phyloP scores from a whole-genome alignment of 2,329 filamentous ascomycete species.

The Sporothrix mexicana region DNA sequence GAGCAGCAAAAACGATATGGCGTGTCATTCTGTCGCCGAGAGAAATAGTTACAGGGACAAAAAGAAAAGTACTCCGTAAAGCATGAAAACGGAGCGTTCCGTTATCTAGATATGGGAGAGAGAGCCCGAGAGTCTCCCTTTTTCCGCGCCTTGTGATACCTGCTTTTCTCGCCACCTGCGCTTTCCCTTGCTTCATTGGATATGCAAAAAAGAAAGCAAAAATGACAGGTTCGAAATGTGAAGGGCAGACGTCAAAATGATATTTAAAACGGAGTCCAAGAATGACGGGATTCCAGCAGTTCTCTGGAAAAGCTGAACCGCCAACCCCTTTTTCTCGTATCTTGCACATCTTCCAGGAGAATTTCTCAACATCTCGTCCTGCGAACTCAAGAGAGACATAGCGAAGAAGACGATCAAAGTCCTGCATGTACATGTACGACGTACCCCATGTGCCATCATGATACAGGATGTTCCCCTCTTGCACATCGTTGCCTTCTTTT shows the following conservation, averaged over 20 bases:
- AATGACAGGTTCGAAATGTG: not conserved
- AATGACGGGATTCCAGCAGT: not conserved
- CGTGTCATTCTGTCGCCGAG: not conserved
- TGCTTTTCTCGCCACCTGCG: not conserved
- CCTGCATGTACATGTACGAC: too few relatives aligned
- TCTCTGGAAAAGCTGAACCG: conserved; percentile 5
- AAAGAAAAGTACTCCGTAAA: not conserved
- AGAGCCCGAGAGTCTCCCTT: not conserved
- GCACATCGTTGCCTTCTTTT: conserved; percentile 1
- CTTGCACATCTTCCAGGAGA: conserved; percentile 15
- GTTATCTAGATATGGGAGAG: not conserved
- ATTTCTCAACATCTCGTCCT: not conserved
- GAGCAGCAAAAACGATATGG: not conserved
- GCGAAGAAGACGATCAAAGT: not conserved
- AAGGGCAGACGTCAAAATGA: not conserved
- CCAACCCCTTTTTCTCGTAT: not conserved
- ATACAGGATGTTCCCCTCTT: not conserved
- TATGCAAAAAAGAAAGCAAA: not conserved
- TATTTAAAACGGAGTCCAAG: not conserved
- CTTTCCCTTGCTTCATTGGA: not conserved
- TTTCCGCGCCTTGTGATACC: conserved; percentile 12
- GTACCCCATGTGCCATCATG: not conserved
- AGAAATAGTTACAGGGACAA: not conserved
- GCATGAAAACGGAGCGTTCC: not conserved
- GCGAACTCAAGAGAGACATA: not conserved